Conservation (phyloP, 768 basidiomycete genomes). For the Suillus placidus region DNA sequence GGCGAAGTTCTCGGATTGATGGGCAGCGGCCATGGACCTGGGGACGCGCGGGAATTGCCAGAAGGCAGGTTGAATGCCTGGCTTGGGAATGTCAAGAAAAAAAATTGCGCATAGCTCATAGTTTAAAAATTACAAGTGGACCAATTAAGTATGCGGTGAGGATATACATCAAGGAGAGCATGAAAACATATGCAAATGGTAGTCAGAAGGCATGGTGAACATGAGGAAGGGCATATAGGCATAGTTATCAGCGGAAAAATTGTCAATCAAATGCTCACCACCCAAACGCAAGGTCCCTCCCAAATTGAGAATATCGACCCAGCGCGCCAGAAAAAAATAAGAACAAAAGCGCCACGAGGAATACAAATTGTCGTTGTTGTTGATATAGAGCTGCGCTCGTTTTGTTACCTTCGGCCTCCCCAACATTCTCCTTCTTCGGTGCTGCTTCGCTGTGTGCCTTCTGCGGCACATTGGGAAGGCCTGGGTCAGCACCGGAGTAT, state of each 20-base stretch:
- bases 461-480: background rate
- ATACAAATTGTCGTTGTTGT: background rate
- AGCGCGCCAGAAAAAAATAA: background rate
- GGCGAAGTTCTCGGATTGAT: no score
- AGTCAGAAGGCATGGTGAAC: background rate
- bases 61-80: background rate
- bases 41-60: background rate
- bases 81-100: background rate
- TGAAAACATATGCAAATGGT: background rate
- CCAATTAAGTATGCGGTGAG: background rate
- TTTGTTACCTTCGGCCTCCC: background rate
- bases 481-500: background rate
- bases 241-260: background rate
- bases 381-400: background rate
- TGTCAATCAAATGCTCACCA: background rate
- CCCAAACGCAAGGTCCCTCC: slow-evolving; percentile 3
- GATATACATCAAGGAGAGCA: background rate
- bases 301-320: background rate
- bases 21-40: no score
- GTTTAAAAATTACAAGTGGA: background rate
- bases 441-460: background rate
- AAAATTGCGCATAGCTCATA: background rate
- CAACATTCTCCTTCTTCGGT: background rate
- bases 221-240: background rate
- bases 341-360: background rate